Evolutionary conservation across 768 basidiomycete genomes (phyloP).

Genomic region (Trametes coccinea): DNA sequence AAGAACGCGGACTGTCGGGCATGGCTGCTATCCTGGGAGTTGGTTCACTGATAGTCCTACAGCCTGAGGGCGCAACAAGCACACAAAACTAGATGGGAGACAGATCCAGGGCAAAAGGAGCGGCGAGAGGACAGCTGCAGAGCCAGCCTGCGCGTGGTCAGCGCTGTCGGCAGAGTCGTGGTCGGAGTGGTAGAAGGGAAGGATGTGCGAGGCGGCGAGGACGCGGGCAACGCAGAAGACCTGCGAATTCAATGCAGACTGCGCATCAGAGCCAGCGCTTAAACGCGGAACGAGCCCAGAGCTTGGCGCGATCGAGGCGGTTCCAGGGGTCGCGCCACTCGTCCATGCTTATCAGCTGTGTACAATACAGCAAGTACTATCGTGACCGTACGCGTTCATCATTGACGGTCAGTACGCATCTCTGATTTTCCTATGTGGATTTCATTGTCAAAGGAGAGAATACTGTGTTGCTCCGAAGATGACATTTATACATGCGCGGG

Average conservation of each 20-base stretch:
- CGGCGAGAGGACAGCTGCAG: constrained; percentile 14
- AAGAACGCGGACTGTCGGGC: constrained; percentile 23
- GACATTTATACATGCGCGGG: too few species aligned
- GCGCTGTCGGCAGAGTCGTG: constrained; percentile 12
- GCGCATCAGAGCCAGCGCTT: background rate
- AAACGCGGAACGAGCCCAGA: too few species aligned
- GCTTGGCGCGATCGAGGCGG: too few species aligned
- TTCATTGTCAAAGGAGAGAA: too few species aligned
- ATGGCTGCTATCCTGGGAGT: background rate
- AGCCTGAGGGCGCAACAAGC: background rate
- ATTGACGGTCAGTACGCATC: too few species aligned
- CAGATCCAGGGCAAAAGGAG: constrained; percentile 3
- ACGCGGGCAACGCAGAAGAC: background rate
- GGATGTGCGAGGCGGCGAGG: constrained; percentile 2
- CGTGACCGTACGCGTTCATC: too few species aligned
- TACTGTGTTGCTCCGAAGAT: too few species aligned
- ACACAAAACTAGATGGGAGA: background rate
- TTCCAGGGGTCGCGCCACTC: too few species aligned
- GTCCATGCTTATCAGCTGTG: too few species aligned
- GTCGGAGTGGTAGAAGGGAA: constrained; percentile 4
- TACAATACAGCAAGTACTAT: too few species aligned
- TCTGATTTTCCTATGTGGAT: too few species aligned
- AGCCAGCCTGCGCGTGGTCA: constrained; percentile 20
- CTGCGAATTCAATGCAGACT: background rate
- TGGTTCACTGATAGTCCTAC: background rate